Evolutionary conservation across 768 basidiomycete genomes (phyloP).

Genomic region (button mushroom (Agaricus bisporus)): DNA sequence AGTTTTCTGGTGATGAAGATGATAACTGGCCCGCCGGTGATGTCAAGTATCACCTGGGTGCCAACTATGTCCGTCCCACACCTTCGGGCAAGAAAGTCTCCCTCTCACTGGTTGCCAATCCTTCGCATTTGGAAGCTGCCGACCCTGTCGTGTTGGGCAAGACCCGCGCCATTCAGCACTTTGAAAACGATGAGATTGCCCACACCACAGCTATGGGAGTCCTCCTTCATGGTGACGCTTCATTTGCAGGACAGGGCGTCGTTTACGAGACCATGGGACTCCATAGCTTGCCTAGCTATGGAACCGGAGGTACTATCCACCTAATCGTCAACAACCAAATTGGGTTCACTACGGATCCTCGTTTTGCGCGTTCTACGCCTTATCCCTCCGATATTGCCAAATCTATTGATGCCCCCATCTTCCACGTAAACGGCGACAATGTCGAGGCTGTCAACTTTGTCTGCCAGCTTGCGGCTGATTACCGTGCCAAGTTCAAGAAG

Average conservation of each 20-base stretch:
- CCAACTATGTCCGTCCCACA: slow-evolving; percentile 97
- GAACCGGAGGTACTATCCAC: slow-evolving; percentile 97
- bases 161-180: slow-evolving; percentile 94
- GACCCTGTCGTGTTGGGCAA: slow-evolving; percentile 99
- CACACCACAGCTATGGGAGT: slow-evolving; percentile 92
- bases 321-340: slow-evolving; percentile 99
- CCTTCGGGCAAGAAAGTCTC: slow-evolving; percentile 98
- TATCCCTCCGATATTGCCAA: slow-evolving; percentile 99
- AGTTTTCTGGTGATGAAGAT: slow-evolving; percentile 75
- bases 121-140: slow-evolving; percentile 95
- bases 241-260: slow-evolving; percentile 96
- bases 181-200: slow-evolving; percentile 77
- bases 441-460: slow-evolving; percentile 98
- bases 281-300: slow-evolving; percentile 91
- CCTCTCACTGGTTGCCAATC: slow-evolving; percentile 96
- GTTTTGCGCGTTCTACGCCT: slow-evolving; percentile 95
- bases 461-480: slow-evolving; percentile 96
- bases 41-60: slow-evolving; percentile 98
- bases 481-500: slow-evolving; percentile 96
- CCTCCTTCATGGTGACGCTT: slow-evolving; percentile 94
- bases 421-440: slow-evolving; percentile 99
- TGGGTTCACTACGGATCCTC: slow-evolving; percentile 98
- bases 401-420: slow-evolving; percentile 95
- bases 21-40: slow-evolving; percentile 88
- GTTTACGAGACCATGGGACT: slow-evolving; percentile 99